Percentiles rank a stretch among this genome's conserved stretches.
phyloP scores from a whole-genome alignment of 176 grass and related monocot species.

The Raddia distichophylla region DNA sequence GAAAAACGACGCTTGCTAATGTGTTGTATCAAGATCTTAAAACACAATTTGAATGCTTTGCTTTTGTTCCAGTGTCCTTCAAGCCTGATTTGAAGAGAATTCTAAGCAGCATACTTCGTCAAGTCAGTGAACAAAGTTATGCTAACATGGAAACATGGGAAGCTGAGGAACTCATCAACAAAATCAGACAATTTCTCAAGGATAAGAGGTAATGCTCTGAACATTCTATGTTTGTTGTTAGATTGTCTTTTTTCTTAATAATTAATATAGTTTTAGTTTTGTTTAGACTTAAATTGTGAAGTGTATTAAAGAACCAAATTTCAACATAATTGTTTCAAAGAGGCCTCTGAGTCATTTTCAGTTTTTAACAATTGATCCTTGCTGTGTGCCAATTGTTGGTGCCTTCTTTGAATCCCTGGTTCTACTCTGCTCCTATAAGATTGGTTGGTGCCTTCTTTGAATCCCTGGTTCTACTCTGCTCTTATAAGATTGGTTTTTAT shows the following conservation, averaged over 20 bases:
- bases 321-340: too few species aligned
- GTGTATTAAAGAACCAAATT: too few species aligned
- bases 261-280: too few species aligned
- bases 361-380: too few species aligned
- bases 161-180: slow-evolving; percentile 18
- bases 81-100: slow-evolving; percentile 34
- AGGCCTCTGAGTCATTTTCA: too few species aligned
- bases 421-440: background rate
- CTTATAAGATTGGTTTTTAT: background rate
- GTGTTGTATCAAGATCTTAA: slow-evolving; percentile 10
- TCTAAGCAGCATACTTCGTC: slow-evolving; percentile 35
- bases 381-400: too few species aligned
- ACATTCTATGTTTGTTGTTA: too few species aligned
- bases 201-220: slow-evolving; percentile 17
- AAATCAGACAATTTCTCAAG: slow-evolving; percentile 23
- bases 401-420: too few species aligned
- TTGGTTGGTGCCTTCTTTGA: too few species aligned
- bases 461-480: too few species aligned
- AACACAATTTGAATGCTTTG: background rate
- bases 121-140: slow-evolving; percentile 6
- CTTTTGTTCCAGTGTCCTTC: slow-evolving; percentile 31
- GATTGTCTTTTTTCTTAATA: too few species aligned
- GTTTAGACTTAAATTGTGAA: too few species aligned
- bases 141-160: slow-evolving; percentile 8
- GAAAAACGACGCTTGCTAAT: slow-evolving; percentile 42